Conservation (phyloP, 129 eudicot genomes). For the Artemisia tridentata region DNA sequence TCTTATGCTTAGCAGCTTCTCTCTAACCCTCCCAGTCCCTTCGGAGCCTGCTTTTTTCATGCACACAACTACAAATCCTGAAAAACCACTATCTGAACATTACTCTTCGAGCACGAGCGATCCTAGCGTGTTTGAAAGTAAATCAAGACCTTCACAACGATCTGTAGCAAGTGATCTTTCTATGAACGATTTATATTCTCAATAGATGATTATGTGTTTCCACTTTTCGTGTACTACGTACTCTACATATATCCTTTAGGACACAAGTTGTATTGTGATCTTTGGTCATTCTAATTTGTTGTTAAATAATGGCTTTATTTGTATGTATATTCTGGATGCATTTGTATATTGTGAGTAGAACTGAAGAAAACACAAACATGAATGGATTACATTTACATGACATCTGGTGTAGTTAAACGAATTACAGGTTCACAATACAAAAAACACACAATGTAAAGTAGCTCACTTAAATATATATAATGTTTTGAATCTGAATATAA, state of each 20-base stretch:
- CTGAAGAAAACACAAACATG: too few species aligned
- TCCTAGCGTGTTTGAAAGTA: background rate
- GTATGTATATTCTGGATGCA: too few species aligned
- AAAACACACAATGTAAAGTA: too few species aligned
- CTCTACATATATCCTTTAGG: background rate
- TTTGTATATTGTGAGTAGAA: too few species aligned
- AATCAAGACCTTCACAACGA: background rate
- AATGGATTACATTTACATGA: too few species aligned
- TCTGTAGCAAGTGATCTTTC: background rate
- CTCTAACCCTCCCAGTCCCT: slow-evolving; percentile 36
- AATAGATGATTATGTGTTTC: background rate
- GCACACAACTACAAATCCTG: slow-evolving; percentile 6
- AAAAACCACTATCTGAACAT: background rate
- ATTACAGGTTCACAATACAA: too few species aligned
- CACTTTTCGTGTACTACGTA: background rate
- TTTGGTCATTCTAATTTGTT: too few species aligned
- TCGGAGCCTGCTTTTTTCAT: slow-evolving; percentile 35
- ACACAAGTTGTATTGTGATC: too few species aligned
- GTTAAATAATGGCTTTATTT: too few species aligned
- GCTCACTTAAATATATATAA: too few species aligned
- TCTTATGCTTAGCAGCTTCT: slow-evolving; percentile 43
- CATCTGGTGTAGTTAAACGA: too few species aligned
- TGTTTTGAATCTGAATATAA: too few species aligned
- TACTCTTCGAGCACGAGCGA: slow-evolving; percentile 1
- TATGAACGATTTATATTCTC: background rate